Evolutionary conservation across 176 grass and related monocot species (phyloP), one percentile per base, ranked within the genome.

Genomic region (Cenchrus purpureus): DNA sequence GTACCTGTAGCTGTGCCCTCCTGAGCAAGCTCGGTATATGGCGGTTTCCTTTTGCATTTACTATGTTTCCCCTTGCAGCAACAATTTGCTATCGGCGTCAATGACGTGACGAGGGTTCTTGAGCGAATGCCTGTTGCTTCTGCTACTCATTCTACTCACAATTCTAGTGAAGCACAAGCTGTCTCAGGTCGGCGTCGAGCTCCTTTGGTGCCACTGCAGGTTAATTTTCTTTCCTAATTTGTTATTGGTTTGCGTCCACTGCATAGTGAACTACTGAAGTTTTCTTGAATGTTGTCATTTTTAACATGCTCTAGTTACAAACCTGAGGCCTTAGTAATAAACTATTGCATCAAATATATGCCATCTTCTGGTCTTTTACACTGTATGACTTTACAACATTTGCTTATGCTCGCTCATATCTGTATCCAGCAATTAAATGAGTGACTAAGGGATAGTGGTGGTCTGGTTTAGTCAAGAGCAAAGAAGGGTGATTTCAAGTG

Each of bases 61-160:
- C 14, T 34, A 12, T 0, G 3, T 64, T 77, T 76, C 7, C 37
- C 44, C 12, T 48, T 76, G 69, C 80, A 98, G 96, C 86, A 90
- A 84, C 93, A 98, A 78, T 98, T 98, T 92, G 88, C 93, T 57
- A 57, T 98, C 12, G 96, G 93, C 0, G 78, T 98, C 79, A 98
- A 98, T 78, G 93, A 98, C 58, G 96, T 98, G 44, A 95, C 93
- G 25, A 92, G 93, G 77, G 93, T 98, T 74, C 96, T 98, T 37
- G 96, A 98, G 78, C 86, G 93, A 71, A 95, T 98, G 96, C 63
- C 86, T 77, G 14, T 65, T 49, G 13, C 67, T 52, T 15, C 55
- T 79, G 72, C 85, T 78, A 50, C 50, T 42, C 59, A 65, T 66
- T 51, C 31, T 71, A 57, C 9, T 71, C 65, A 37, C 13, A 80